These are phyloP conservation scores for Usnea hakonensis DNA, from an alignment of 495 filamentous ascomycete genomes.

Conservation along the genomic window DNA sequence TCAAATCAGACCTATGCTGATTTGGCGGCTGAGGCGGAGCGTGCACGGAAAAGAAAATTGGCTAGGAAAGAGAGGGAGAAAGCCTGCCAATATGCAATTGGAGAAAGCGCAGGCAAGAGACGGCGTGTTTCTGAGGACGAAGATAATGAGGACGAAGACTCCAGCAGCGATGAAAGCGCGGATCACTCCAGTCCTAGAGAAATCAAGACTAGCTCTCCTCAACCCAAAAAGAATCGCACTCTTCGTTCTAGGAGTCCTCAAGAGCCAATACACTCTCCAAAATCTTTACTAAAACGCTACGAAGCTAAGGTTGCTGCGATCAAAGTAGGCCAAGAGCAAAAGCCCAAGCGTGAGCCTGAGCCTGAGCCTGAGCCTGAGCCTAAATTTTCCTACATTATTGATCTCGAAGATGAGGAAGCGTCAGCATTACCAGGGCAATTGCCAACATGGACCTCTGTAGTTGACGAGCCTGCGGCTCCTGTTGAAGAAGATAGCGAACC, in stretches of 20 bases:
- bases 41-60: constrained; percentile 29
- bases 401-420: constrained; percentile 27
- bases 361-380: too few relatives aligned
- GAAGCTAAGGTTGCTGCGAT: constrained; percentile 11
- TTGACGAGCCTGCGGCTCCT: constrained; percentile 6
- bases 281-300: constrained; percentile 19
- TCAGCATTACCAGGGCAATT: not conserved
- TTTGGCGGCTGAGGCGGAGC: constrained; percentile 48
- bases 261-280: constrained; percentile 6
- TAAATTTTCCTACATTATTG: constrained; percentile 18
- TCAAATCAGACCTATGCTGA: constrained; percentile 56
- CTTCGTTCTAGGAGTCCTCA: constrained; percentile 18
- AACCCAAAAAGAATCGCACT: not conserved
- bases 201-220: not conserved
- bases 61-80: constrained; percentile 29
- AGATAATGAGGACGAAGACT: constrained; percentile 20
- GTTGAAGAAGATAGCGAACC: constrained; percentile 26
- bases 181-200: not conserved
- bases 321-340: constrained; percentile 11
- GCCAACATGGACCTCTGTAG: not conserved
- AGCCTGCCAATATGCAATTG: constrained; percentile 24
- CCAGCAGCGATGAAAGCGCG: constrained; percentile 13
- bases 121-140: constrained; percentile 14
- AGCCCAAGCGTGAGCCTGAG: too few relatives aligned
- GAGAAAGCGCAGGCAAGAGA: constrained; percentile 16